Conservation (phyloP, 805 yeast species). For the Monosporozyma aerobia region DNA sequence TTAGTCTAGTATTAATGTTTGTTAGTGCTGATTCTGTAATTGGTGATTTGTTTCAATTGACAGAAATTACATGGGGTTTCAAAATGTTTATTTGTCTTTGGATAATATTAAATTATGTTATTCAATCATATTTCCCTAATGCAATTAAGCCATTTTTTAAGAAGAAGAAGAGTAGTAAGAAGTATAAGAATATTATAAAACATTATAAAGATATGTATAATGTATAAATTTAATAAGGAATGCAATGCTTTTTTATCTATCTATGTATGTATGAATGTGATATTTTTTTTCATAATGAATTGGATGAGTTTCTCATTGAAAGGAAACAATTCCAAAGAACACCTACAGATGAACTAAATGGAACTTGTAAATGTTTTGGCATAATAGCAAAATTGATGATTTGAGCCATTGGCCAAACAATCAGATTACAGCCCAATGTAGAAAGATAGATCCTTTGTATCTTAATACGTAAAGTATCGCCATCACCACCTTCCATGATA, state of each 20-base stretch:
- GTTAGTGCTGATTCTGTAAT: conserved; percentile 42
- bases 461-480: conserved; percentile 54
- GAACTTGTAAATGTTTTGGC: conserved; percentile 73
- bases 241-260: background rate
- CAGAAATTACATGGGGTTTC: conserved; percentile 44
- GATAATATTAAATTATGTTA: conserved; percentile 41
- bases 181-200: conserved; percentile 28
- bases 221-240: background rate
- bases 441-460: conserved; percentile 56
- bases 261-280: background rate
- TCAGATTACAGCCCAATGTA: conserved; percentile 57
- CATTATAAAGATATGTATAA: conserved; percentile 4
- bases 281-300: conserved; percentile 7
- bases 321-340: conserved; percentile 92
- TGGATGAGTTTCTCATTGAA: conserved; percentile 63
- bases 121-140: conserved; percentile 29
- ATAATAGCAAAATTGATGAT: conserved; percentile 62
- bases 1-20: conserved; percentile 48
- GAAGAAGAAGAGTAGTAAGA: conserved; percentile 32
- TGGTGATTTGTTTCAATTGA: conserved; percentile 69
- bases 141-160: conserved; percentile 26
- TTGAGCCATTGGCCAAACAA: conserved; percentile 80
- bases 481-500: conserved; percentile 66
- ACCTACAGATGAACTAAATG: conserved; percentile 78
- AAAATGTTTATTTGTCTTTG: conserved; percentile 41